Conservation (phyloP, 495 filamentous ascomycete genomes). For the Rostrohypoxylon terebratum region DNA sequence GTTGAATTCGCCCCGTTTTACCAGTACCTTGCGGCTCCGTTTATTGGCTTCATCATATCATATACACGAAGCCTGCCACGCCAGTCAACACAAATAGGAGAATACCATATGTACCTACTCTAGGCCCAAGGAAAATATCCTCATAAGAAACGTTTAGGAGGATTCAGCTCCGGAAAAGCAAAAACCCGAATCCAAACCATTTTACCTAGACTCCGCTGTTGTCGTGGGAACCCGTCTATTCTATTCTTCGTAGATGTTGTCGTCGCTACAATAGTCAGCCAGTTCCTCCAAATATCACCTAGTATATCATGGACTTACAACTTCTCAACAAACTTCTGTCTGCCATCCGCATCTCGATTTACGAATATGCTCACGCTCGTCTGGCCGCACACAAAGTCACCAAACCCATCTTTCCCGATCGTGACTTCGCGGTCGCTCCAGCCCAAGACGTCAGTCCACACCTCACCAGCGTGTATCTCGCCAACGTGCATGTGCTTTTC, state of each 20-base stretch:
- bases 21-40: neutral
- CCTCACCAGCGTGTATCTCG: conserved; percentile 1
- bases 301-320: neutral
- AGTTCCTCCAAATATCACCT: neutral
- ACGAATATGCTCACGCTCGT: neutral
- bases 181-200: neutral
- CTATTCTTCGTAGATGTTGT: conserved; percentile 5
- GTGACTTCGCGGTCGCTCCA: conserved; percentile 7
- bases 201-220: neutral
- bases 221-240: neutral
- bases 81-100: neutral
- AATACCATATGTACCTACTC: neutral
- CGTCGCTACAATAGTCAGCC: neutral
- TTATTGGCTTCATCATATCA: neutral
- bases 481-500: conserved; percentile 6
- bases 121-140: neutral
- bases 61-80: neutral
- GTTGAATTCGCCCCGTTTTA: neutral
- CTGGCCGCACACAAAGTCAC: conserved; percentile 6
- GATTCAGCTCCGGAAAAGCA: neutral
- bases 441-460: neutral
- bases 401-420: neutral
- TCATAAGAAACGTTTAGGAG: neutral
- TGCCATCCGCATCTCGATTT: neutral
- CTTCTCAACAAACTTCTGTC: neutral